phyloP scores from a whole-genome alignment of 805 yeast species.

The Kuraishia cidri region DNA sequence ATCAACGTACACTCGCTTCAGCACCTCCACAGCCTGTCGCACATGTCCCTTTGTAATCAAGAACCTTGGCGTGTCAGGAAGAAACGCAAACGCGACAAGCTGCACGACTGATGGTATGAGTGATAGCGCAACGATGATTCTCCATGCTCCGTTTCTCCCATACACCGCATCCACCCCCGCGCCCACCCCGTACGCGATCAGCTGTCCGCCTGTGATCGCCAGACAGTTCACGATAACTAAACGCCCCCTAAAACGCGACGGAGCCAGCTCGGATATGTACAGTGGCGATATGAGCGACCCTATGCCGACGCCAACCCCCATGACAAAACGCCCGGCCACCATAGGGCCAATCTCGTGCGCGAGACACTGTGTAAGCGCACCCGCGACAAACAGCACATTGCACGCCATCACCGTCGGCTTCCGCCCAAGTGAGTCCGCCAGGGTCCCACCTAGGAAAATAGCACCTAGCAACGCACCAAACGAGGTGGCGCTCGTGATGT shows the following conservation, averaged over 20 bases:
- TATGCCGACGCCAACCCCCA: conserved; percentile 97
- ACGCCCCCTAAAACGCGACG: conserved; percentile 85
- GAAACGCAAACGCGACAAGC: conserved; percentile 65
- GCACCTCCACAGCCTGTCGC: conserved; percentile 59
- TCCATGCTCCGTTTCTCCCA: conserved; percentile 90
- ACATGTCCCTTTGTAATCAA: conserved; percentile 62
- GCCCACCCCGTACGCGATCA: conserved; percentile 89
- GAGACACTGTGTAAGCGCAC: conserved; percentile 74
- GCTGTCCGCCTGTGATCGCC: conserved; percentile 92
- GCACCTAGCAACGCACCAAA: conserved; percentile 47
- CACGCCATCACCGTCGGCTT: conserved; percentile 34
- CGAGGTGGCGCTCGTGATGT: conserved; percentile 46
- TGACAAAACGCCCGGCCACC: conserved; percentile 83
- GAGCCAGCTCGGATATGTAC: conserved; percentile 88
- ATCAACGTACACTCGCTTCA: conserved; percentile 51
- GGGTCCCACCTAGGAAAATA: conserved; percentile 29
- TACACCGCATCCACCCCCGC: conserved; percentile 71
- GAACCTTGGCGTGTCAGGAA: conserved; percentile 95
- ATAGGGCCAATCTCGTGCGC: conserved; percentile 80
- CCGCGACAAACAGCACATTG: conserved; percentile 36
- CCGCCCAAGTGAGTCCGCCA: conserved; percentile 41
- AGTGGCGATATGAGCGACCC: conserved; percentile 94
- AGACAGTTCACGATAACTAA: conserved; percentile 81
- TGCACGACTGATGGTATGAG: conserved; percentile 81
- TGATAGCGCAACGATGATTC: conserved; percentile 83